Evolutionary conservation across 2,329 filamentous ascomycete genomes (phyloP).

Genomic region (Sporothrix luriei): DNA sequence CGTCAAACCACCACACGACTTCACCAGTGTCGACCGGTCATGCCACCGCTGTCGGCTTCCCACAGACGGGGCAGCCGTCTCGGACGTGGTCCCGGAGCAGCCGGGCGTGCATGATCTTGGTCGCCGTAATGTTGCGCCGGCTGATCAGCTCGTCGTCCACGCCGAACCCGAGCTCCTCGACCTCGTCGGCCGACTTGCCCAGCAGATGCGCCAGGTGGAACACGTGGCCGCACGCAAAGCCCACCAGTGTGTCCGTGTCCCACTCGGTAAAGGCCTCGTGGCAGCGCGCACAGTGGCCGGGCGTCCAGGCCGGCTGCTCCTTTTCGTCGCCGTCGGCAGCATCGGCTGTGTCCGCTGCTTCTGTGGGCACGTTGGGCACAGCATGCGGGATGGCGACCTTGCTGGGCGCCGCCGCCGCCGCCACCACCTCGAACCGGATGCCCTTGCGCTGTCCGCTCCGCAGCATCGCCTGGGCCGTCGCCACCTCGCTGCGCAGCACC

Average conservation of each 20-base stretch:
- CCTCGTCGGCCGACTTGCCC: conserved; percentile 52
- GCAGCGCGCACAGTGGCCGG: conserved; percentile 64
- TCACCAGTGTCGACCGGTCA: no score
- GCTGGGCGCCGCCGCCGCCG: conserved; percentile 53
- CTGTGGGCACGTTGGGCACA: no score
- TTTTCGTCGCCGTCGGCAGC: conserved; percentile 26
- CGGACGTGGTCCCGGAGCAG: conserved; percentile 71
- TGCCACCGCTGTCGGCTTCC: neutral
- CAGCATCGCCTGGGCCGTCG: conserved; percentile 76
- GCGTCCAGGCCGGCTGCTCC: conserved; percentile 41
- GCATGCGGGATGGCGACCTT: no score
- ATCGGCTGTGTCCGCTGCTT: neutral
- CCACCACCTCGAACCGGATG: conserved; percentile 81
- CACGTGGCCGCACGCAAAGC: conserved; percentile 80
- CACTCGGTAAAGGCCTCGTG: conserved; percentile 59
- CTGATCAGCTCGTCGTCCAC: conserved; percentile 47
- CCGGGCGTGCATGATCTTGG: conserved; percentile 85
- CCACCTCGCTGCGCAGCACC: conserved; percentile 85
- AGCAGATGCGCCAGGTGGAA: conserved; percentile 77
- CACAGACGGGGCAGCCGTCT: conserved; percentile 65
- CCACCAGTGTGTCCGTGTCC: conserved; percentile 73
- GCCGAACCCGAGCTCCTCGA: conserved; percentile 46
- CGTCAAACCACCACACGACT: neutral
- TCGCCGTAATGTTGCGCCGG: conserved; percentile 68
- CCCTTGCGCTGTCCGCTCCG: conserved; percentile 78